These are phyloP conservation scores for Phytophthora fragariae DNA, from an alignment of 352 stramenopile species.

Conservation along the genomic window DNA sequence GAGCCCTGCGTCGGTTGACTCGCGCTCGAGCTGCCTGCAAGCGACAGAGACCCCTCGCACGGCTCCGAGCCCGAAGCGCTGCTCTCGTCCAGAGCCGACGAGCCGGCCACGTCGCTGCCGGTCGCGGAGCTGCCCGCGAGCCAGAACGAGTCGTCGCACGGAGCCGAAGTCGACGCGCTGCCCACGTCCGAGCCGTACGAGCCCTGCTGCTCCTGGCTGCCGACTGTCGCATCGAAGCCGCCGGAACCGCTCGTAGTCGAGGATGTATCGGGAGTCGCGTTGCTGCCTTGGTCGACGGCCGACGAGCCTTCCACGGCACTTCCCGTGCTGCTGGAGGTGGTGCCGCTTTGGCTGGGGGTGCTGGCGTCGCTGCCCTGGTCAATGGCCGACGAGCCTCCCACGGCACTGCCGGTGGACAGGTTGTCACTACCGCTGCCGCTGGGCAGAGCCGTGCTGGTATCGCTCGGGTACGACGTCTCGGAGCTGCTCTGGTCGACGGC, in stretches of 20 bases:
- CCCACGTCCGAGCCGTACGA: not conserved
- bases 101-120: slow-evolving; percentile 28
- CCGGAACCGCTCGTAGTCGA: slow-evolving; percentile 8
- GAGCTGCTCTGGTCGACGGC: slow-evolving; percentile 13
- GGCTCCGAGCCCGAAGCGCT: slow-evolving; percentile 28
- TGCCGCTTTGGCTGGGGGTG: slow-evolving; percentile 13
- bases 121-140: slow-evolving; percentile 9
- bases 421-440: slow-evolving; percentile 21
- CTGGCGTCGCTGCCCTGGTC: slow-evolving; percentile 14
- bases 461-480: slow-evolving; percentile 13
- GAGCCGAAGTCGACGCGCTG: slow-evolving; percentile 14
- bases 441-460: slow-evolving; percentile 30
- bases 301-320: slow-evolving; percentile 26
- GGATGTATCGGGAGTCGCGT: slow-evolving; percentile 10
- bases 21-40: slow-evolving; percentile 23
- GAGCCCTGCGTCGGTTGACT: slow-evolving; percentile 13
- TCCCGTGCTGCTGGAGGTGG: slow-evolving; percentile 15
- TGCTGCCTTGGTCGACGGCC: slow-evolving; percentile 20
- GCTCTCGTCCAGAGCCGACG: slow-evolving; percentile 20
- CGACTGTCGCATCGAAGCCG: slow-evolving; percentile 2
- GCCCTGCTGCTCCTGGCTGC: slow-evolving; percentile 21
- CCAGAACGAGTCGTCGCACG: slow-evolving; percentile 19
- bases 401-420: slow-evolving; percentile 13
- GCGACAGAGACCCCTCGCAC: slow-evolving; percentile 30
- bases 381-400: slow-evolving; percentile 21